phyloP scores from a whole-genome alignment of 2,329 filamentous ascomycete species.

The Ambrosiella beaveri region DNA sequence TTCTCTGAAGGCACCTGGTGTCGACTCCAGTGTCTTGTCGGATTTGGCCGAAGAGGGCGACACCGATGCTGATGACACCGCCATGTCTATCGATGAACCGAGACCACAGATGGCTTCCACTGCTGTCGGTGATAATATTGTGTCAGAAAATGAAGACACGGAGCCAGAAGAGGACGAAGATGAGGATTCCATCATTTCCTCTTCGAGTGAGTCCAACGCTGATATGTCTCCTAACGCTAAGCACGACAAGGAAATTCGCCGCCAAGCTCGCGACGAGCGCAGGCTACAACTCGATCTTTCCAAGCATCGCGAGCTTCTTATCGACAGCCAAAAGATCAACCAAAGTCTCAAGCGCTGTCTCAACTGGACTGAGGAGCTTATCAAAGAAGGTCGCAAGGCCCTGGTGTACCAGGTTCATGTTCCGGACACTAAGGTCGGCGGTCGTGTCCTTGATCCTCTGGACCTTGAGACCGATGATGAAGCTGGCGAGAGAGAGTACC shows the following conservation, averaged over 20 bases:
- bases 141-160: background rate
- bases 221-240: conserved; percentile 23
- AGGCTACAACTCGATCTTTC: conserved; percentile 69
- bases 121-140: background rate
- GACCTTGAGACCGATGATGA: conserved; percentile 39
- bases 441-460: conserved; percentile 51
- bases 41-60: conserved; percentile 31
- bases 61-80: conserved; percentile 4
- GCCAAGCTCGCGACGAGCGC: conserved; percentile 62
- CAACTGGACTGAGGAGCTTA: conserved; percentile 76
- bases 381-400: conserved; percentile 74
- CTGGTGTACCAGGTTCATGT: conserved; percentile 65
- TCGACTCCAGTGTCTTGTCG: conserved; percentile 25
- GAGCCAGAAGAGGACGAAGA: conserved; percentile 23
- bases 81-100: conserved; percentile 1
- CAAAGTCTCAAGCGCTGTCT: conserved; percentile 82
- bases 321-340: conserved; percentile 89
- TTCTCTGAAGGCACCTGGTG: conserved; percentile 24
- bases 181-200: conserved; percentile 31
- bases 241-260: conserved; percentile 28
- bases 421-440: conserved; percentile 66
- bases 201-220: conserved; percentile 28
- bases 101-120: background rate
- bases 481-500: conserved; percentile 7
- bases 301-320: conserved; percentile 73